These are phyloP conservation scores for Phytophthora colocasiae DNA, from an alignment of 352 stramenopile species.

Conservation along the genomic window DNA sequence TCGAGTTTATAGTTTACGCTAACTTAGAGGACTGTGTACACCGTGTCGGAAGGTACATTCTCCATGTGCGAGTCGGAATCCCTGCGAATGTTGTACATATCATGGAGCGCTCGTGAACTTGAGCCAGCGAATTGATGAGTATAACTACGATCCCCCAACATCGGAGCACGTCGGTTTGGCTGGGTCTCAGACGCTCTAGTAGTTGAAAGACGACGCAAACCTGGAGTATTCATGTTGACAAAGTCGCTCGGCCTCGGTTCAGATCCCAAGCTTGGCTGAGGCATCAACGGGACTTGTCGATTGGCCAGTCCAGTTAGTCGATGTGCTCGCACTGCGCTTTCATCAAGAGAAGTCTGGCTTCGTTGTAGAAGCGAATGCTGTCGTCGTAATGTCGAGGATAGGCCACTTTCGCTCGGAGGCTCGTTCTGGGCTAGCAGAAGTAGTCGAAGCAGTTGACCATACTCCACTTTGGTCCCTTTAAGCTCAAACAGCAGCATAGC, in stretches of 20 bases:
- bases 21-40: constrained; percentile 35
- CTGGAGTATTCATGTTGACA: constrained; percentile 18
- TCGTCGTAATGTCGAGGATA: not conserved
- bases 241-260: constrained; percentile 38
- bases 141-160: constrained; percentile 25
- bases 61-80: constrained; percentile 18
- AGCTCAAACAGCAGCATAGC: constrained; percentile 60
- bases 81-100: constrained; percentile 39
- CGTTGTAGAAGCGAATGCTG: constrained; percentile 36
- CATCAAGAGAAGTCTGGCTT: constrained; percentile 15
- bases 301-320: not conserved
- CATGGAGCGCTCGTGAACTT: constrained; percentile 34
- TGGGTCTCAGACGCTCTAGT: constrained; percentile 14
- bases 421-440: constrained; percentile 38
- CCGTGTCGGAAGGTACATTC: constrained; percentile 9
- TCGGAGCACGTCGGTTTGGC: constrained; percentile 1
- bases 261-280: constrained; percentile 23
- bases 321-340: constrained; percentile 6
- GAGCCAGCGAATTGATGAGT: constrained; percentile 33
- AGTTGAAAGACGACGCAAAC: constrained; percentile 7
- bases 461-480: constrained; percentile 49
- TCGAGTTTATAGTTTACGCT: too few relatives aligned
- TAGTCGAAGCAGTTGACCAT: constrained; percentile 53
- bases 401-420: not conserved
- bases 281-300: constrained; percentile 31